These are phyloP conservation scores for Tolypocladium ovalisporum DNA, from an alignment of 2,329 filamentous ascomycete species.

Conservation along the genomic window DNA sequence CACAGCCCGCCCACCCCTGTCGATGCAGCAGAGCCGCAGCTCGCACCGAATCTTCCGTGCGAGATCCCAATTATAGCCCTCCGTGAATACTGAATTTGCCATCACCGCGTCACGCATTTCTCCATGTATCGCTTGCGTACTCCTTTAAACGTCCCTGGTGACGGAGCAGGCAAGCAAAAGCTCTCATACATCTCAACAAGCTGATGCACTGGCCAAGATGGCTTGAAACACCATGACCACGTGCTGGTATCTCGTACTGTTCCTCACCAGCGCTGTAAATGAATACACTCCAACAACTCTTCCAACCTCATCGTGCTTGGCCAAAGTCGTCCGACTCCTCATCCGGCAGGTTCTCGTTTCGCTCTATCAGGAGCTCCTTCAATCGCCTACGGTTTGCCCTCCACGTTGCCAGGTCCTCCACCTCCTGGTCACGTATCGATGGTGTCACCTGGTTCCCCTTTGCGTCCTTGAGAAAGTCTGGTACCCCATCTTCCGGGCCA, in stretches of 20 bases:
- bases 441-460: constrained; percentile 48
- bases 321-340: constrained; percentile 20
- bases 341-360: constrained; percentile 35
- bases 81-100: background rate
- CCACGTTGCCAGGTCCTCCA: constrained; percentile 37
- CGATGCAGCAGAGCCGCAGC: background rate
- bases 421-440: constrained; percentile 37
- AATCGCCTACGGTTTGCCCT: constrained; percentile 33
- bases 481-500: constrained; percentile 18
- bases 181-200: background rate
- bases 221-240: background rate
- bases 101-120: background rate
- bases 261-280: background rate
- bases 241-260: background rate
- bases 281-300: background rate
- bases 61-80: too few relatives aligned
- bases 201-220: background rate
- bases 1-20: background rate
- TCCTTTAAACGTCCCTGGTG: background rate
- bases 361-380: constrained; percentile 28
- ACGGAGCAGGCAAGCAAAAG: background rate
- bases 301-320: background rate
- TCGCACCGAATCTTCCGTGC: background rate
- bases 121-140: too few relatives aligned
- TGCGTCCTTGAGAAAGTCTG: constrained; percentile 39